Evolutionary conservation across 2,329 filamentous ascomycete species (phyloP).

Genomic region (Arthroderma sp.): DNA sequence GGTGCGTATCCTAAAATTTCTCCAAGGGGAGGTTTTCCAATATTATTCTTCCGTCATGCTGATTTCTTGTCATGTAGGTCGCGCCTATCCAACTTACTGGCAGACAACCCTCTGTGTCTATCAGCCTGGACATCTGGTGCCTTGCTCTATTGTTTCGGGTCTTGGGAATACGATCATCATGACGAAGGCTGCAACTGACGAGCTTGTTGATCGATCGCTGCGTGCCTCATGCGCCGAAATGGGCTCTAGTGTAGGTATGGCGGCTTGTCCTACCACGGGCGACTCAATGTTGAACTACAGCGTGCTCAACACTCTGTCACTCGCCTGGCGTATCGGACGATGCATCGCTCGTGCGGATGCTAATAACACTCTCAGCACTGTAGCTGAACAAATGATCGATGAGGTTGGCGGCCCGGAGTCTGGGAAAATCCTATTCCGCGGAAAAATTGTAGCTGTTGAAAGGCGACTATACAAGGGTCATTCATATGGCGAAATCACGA

Average conservation of each 20-base stretch:
- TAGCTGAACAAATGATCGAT: conserved; percentile 47
- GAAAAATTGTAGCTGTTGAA: conserved; percentile 52
- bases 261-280: conserved; percentile 30
- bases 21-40: conserved; percentile 17
- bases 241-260: conserved; percentile 32
- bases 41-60: conserved; percentile 33
- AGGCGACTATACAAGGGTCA: conserved; percentile 44
- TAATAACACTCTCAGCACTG: conserved; percentile 40
- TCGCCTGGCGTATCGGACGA: conserved; percentile 45
- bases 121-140: conserved; percentile 29
- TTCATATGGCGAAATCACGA: conserved; percentile 48
- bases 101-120: conserved; percentile 37
- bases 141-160: conserved; percentile 37
- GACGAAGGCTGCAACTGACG: conserved; percentile 31
- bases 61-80: conserved; percentile 18
- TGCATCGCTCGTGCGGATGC: conserved; percentile 43
- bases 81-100: conserved; percentile 37
- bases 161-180: conserved; percentile 36
- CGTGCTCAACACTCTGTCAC: conserved; percentile 33
- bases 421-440: conserved; percentile 49
- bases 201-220: conserved; percentile 34
- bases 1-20: conserved; percentile 21
- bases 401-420: conserved; percentile 44
- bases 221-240: conserved; percentile 34
- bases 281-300: conserved; percentile 27